Evolutionary conservation across 805 yeast genomes (phyloP), one percentile per base, ranked within the genome.

Genomic region (Teunomyces barrocoloradensis): DNA sequence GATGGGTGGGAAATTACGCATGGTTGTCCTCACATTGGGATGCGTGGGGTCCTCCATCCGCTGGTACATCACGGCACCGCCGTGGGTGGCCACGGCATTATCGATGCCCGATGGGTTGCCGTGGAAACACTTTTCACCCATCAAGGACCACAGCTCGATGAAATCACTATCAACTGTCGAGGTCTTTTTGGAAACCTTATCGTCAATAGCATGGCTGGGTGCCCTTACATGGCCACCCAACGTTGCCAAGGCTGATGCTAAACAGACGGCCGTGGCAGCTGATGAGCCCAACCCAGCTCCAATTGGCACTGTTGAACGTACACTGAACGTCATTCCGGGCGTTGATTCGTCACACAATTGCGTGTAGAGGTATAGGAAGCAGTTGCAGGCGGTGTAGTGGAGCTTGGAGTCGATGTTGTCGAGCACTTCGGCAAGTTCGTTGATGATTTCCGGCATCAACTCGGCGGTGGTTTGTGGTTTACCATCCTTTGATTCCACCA

Each of bases 221-320:
- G 58, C 55, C 2, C 54, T 43, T 13, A 86, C 69, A 52, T 79
- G 82, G 2, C 79, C 79, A 0, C 88, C 87, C 18, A 85, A 60
- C 29, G 80, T 66, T 3, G 84, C 69, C 60, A 92, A 71, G 0
- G 94, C 95, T 12, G 92, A 72, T 0, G 96, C 79, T 32, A 94
- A 62, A 59, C 94, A 84, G 3, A 94, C 98, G 1, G 95, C 81
- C 13, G 89, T 79, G 2, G 96, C 83, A 0, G 98, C 98, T 39
- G 96, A 87, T 1, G 96, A 88, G 0, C 99, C 99, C 42, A 94
- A 75, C 0, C 99, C 99, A 0, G 99, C 97, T 34, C 99, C 97
- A 42, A 92, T 85, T 0, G 99, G 99, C 43, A 91, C 71, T 1
- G 96, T 84, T 0, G 96, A 88, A 48, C 91, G 79, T 12, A 88